phyloP scores from a whole-genome alignment of 179 eudicot species.

The Amaranthus tricolor region DNA sequence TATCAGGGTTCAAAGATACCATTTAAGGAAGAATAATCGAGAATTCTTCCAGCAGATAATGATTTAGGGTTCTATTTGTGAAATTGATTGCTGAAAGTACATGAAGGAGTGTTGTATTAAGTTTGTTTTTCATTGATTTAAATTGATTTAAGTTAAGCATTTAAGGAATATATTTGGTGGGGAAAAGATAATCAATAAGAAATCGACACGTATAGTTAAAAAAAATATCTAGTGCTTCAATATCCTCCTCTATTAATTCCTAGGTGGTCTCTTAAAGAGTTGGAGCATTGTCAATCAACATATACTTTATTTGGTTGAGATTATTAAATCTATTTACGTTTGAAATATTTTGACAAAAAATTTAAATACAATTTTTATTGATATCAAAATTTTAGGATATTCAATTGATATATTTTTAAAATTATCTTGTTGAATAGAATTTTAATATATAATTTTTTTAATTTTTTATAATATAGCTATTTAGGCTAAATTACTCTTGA shows the following conservation, averaged over 20 bases:
- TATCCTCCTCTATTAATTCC: neutral
- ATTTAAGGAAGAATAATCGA: conserved; percentile 17
- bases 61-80: no score
- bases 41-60: neutral
- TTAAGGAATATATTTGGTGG: neutral
- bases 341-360: no score
- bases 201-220: neutral
- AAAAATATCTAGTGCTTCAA: conserved; percentile 9
- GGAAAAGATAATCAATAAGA: neutral
- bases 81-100: no score
- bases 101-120: neutral
- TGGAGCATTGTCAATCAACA: conserved; percentile 8
- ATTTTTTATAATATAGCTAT: no score
- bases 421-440: no score
- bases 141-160: conserved; percentile 1
- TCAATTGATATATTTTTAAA: no score
- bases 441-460: no score
- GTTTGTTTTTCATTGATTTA: no score
- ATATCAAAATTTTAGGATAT: no score
- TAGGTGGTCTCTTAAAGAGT: conserved; percentile 5
- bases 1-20: conserved; percentile 56
- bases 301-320: neutral
- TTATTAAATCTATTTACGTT: neutral
- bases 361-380: no score
- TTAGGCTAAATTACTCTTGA: no score